Evolutionary conservation across 2,329 filamentous ascomycete genomes (phyloP), one percentile per base, ranked within the genome.

Genomic region (Aspergillus flavus): DNA sequence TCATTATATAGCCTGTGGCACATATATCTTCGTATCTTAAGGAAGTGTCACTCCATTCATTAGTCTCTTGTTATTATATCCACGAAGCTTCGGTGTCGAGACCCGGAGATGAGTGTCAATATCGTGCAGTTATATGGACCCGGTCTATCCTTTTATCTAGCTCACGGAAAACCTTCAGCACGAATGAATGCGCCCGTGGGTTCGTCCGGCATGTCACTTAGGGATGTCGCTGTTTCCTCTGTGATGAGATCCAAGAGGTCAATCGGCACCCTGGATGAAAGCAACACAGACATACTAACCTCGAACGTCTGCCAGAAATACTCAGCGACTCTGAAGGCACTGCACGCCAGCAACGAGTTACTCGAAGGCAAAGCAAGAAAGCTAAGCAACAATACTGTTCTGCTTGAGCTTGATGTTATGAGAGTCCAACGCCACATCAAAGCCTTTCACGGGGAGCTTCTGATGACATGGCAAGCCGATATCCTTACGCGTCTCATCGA

Each of bases 401-500:
- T 60, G 14, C 73, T 75, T 53, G 66, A 70, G 45, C 64, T 65
- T 26, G 75, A 76, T 34, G 57, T 73, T 28, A 63, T 64, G 36
- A 67, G 67, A 21, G 68, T 76, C 23, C 66, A 74, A 26, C 69
- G 61, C 7, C 71, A 74, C 56, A 36, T 76, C 60, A 68, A 65
- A 19, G 62, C 70, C 4, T 70, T 71, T 50, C 61, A 71, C 23
- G 66, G 69, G 45, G 73, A 75, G 3, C 63, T 71, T 34, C 67
- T 76, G 36, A 65, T 67, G n/a, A 75, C 68, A 41, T 78, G 75
- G 74, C 71, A 78, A 58, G 75, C 75, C 16, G 72, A 78, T 57
- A 69, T 69, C n/a, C 68, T 78, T 16, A 77, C 75, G 2, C 72
- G 73, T 26, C 69, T 78, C n/a, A 71, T 78, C 55, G 75, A 76